A percentile compares a stretch with the other conserved stretches of the same genome.
These are phyloP conservation scores for Talaromyces sp. DNA, from an alignment of 2,329 filamentous ascomycete genomes.

Conservation along the genomic window DNA sequence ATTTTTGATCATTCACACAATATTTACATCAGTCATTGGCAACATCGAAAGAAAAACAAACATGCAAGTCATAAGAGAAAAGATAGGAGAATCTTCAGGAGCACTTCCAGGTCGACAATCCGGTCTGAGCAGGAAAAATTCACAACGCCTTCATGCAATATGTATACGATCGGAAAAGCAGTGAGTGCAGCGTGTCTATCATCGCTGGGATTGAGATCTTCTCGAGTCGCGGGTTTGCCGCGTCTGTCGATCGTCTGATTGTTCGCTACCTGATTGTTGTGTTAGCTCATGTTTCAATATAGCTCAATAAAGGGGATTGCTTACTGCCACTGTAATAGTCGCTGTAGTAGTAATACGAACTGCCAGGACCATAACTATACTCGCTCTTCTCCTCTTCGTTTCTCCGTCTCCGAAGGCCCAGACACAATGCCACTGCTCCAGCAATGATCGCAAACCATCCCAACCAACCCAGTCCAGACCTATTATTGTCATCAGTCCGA, in stretches of 20 bases:
- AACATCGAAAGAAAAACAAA: neutral
- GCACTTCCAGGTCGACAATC: constrained; percentile 2
- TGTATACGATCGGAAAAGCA: neutral
- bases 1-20: neutral
- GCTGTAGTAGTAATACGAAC: constrained; percentile 41
- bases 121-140: neutral
- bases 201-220: constrained; percentile 10
- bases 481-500: constrained; percentile 35
- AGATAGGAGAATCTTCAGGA: neutral
- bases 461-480: constrained; percentile 36
- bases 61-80: neutral
- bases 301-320: constrained; percentile 17
- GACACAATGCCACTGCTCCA: constrained; percentile 43
- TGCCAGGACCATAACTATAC: constrained; percentile 30
- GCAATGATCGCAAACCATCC: constrained; percentile 43
- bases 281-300: constrained; percentile 18
- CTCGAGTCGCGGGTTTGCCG: constrained; percentile 33
- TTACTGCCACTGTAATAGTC: constrained; percentile 42
- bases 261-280: constrained; percentile 38
- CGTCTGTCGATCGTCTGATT: constrained; percentile 33
- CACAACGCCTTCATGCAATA: constrained; percentile 9
- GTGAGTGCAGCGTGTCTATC: neutral
- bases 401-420: constrained; percentile 43
- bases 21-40: constrained; percentile 1
- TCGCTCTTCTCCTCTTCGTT: constrained; percentile 39